Evolutionary conservation across 75 land plant genomes (phyloP).

Genomic region (Pinus albicaulis): DNA sequence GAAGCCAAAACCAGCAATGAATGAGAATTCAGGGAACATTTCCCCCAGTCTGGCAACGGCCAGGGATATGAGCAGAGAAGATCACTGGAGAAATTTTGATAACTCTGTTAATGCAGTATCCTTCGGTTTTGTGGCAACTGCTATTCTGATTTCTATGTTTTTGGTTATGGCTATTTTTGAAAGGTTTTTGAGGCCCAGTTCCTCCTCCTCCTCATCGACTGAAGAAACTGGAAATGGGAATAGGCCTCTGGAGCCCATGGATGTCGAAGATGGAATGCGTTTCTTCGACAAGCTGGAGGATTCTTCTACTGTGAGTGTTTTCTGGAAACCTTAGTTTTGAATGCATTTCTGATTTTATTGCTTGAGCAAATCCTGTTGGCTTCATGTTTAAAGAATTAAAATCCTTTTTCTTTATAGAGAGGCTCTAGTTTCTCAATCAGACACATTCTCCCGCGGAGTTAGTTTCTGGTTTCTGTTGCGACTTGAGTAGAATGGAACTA

Average conservation of each 20-base stretch:
- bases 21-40: constrained; percentile 11
- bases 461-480: too few species aligned
- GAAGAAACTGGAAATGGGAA: constrained; percentile 4
- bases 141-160: constrained; percentile 70
- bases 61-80: constrained; percentile 20
- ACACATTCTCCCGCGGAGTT: not conserved
- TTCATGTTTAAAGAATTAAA: not conserved
- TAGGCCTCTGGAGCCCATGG: constrained; percentile 10
- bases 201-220: constrained; percentile 4
- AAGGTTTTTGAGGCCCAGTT: constrained; percentile 43
- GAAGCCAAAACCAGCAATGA: constrained; percentile 1
- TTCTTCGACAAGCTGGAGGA: constrained; percentile 30
- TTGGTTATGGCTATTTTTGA: constrained; percentile 79
- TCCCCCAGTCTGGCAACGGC: constrained; percentile 2
- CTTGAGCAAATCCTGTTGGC: not conserved
- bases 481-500: too few species aligned
- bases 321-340: not conserved
- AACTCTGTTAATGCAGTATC: constrained; percentile 69
- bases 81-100: constrained; percentile 45
- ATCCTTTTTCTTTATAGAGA: not conserved
- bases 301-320: constrained; percentile 30
- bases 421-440: not conserved
- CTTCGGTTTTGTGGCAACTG: constrained; percentile 77
- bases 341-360: not conserved
- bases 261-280: constrained; percentile 17